Evolutionary conservation across 495 filamentous ascomycete genomes (phyloP).

Genomic region (Trichoderma erinaceum): DNA sequence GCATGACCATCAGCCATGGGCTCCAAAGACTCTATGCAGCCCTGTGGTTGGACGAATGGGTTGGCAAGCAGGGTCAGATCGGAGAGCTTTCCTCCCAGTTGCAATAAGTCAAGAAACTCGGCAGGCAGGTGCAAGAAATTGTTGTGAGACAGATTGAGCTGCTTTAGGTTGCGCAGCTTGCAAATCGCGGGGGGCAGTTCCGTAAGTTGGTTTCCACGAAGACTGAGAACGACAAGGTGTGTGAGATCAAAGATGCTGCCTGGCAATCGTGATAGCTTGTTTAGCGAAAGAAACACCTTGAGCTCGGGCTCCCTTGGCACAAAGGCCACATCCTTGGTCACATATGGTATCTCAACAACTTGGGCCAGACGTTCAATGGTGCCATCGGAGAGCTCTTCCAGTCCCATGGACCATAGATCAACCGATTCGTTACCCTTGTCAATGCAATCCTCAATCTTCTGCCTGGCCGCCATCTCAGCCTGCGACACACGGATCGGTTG

Average conservation of each 20-base stretch:
- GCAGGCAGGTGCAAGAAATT: conserved; percentile 61
- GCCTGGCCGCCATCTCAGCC: conserved; percentile 29
- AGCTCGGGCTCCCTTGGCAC: conserved; percentile 45
- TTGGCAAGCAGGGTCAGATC: conserved; percentile 42
- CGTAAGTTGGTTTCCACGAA: conserved; percentile 62
- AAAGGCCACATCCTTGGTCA: conserved; percentile 34
- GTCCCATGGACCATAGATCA: conserved; percentile 46
- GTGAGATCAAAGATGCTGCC: conserved; percentile 47
- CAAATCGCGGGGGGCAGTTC: conserved; percentile 60
- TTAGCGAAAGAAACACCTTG: conserved; percentile 58
- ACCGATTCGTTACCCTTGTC: conserved; percentile 55
- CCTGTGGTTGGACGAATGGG: conserved; percentile 35
- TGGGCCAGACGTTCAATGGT: conserved; percentile 53
- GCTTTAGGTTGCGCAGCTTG: conserved; percentile 55
- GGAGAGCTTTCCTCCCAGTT: conserved; percentile 30
- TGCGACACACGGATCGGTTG: conserved; percentile 20
- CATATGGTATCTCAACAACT: conserved; percentile 46
- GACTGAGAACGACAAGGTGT: conserved; percentile 59
- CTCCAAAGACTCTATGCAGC: background rate
- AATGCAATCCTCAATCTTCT: conserved; percentile 49
- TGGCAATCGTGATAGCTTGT: conserved; percentile 49
- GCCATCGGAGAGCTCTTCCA: conserved; percentile 37
- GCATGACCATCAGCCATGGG: background rate
- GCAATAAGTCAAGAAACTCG: conserved; percentile 59
- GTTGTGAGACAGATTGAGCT: conserved; percentile 68